These are phyloP conservation scores for Pulveroboletus sp. DNA, from an alignment of 768 basidiomycete species.

Conservation along the genomic window DNA sequence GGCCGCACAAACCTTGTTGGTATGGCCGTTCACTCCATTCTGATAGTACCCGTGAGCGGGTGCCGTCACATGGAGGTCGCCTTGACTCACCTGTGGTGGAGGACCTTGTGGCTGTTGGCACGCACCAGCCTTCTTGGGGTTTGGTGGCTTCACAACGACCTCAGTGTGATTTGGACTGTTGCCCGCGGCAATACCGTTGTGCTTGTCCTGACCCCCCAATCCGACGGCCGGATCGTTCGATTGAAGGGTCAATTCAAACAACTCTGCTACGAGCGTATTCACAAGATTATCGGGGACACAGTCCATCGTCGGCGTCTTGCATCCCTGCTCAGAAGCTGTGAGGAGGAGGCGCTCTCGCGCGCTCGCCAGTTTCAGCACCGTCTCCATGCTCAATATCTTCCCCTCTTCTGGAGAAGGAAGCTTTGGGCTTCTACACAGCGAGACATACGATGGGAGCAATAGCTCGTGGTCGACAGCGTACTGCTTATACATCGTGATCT, in stretches of 20 bases:
- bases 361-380: slow-evolving; percentile 45
- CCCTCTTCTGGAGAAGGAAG: slow-evolving; percentile 54
- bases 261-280: slow-evolving; percentile 26
- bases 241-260: slow-evolving; percentile 27
- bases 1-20: slow-evolving; percentile 1
- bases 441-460: slow-evolving; percentile 48
- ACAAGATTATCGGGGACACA: slow-evolving; percentile 26
- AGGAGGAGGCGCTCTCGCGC: slow-evolving; percentile 46
- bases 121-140: neutral
- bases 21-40: neutral
- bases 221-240: slow-evolving; percentile 2
- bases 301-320: slow-evolving; percentile 25
- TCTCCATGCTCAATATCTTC: slow-evolving; percentile 51
- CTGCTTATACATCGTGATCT: slow-evolving; percentile 52
- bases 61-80: neutral
- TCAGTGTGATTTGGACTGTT: neutral
- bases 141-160: neutral
- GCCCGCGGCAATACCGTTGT: neutral
- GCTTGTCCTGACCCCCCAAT: slow-evolving; percentile 5
- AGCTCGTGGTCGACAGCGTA: slow-evolving; percentile 45
- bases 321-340: slow-evolving; percentile 30
- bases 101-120: accelerated
- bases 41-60: slow-evolving; percentile 1
- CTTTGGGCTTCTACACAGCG: slow-evolving; percentile 46
- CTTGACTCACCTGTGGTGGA: slow-evolving; percentile 1